Base-by-base conservation (phyloP, 2,329 filamentous ascomycete species). In the Pseudogymnoascus sp. region DNA sequence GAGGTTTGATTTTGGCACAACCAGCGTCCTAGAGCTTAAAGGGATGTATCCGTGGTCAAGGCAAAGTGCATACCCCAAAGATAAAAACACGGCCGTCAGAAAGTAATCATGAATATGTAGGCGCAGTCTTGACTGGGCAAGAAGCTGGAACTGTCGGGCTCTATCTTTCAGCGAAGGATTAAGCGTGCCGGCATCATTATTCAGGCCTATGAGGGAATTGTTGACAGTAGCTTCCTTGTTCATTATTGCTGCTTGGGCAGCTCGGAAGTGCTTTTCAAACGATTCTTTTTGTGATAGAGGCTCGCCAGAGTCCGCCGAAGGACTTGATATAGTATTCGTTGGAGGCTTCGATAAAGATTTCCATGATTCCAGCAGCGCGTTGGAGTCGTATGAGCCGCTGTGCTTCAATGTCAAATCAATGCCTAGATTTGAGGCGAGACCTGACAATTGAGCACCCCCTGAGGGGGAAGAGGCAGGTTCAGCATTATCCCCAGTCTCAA, bases 1-100 rank as follows among this genome's bases (percentile, higher is more conserved):
- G 37, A 18, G 37, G 56, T 21, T 66, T 8, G 63, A 64, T 60
- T 61, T 31, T 28, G 63, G 66, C 18, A 67, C 63, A 59, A 73
- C 67, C 62, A 74, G 63, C 38, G 72, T 74, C 60, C 72, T 69
- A 14, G 72, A 69, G 65, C 73, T 74, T 25, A 74, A 64, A 33
- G 72, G 71, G 59, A 74, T 67, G 53, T 69, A 72, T 14, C 67
- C 66, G 47, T 71, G 66, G 47, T 72, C 70, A 53, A 67, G 69
- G 62, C 71, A 73, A 59, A 74, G 71, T 59, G 68, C 66, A 65
- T 69, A 71, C 2, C 70, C 65, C 25, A 74, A 64, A 18, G 71
- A 71, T 18, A 68, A 69, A 28, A 73, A 68, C 18, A 73, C 70
- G 11, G 73, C 69, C 53, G 73, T 73, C 56, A 74, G 70, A 40